phyloP scores from a whole-genome alignment of 352 stramenopile genomes.

The Pythium aquatile region DNA sequence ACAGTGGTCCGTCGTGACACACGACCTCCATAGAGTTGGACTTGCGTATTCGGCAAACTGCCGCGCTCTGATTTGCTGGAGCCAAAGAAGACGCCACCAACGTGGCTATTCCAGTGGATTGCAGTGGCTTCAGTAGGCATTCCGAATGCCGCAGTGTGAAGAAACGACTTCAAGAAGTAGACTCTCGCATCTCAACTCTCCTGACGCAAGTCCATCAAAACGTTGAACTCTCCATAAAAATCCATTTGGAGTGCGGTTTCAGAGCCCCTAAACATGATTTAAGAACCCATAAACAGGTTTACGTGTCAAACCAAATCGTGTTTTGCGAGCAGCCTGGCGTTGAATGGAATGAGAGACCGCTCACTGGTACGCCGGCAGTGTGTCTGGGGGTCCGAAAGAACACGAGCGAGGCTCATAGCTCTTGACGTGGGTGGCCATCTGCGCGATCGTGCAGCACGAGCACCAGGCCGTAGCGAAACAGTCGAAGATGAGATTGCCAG shows the following conservation, averaged over 20 bases:
- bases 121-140: not conserved
- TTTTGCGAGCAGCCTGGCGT: not conserved
- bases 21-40: not conserved
- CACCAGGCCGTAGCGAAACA: slow-evolving; percentile 28
- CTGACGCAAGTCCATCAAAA: not conserved
- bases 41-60: not conserved
- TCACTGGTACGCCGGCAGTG: slow-evolving; percentile 35
- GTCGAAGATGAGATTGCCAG: slow-evolving; percentile 7
- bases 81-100: not conserved
- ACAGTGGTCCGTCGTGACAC: not conserved
- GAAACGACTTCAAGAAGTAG: not conserved
- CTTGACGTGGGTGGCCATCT: slow-evolving; percentile 51
- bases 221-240: not conserved
- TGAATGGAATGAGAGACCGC: not conserved
- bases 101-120: not conserved
- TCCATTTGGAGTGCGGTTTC: not conserved
- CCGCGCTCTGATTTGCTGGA: not conserved
- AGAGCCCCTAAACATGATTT: not conserved
- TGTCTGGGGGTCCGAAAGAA: slow-evolving; percentile 35
- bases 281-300: not conserved
- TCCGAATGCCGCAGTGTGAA: not conserved
- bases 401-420: slow-evolving; percentile 44
- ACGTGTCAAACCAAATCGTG: not conserved
- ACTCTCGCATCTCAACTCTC: not conserved
- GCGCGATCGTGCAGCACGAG: slow-evolving; percentile 27